Evolutionary conservation across 805 yeast species (phyloP), one percentile per base, ranked within the genome.

Genomic region (Saccharomycopsis selenospora): DNA sequence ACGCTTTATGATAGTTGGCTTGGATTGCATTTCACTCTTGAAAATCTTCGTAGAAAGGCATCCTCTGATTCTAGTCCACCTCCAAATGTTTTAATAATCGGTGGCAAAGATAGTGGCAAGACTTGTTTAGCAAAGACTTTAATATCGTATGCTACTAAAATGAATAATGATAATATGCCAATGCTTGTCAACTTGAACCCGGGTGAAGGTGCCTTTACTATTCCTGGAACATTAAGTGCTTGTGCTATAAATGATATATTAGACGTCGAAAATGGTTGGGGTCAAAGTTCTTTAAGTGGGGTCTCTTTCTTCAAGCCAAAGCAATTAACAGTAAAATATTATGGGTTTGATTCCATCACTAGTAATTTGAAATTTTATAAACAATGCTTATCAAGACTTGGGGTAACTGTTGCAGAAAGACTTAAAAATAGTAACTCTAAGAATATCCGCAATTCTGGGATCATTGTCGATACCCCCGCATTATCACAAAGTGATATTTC

Each of bases 211-310:
- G 81, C 80, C 1, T 80, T 81, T 55, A 67, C 85, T 0, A 70
- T 85, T 7, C 97, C 97, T 0, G 97, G 99, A 0, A 77, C 88
- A 3, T 53, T 93, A 3, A 73, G 89, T 0, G 96, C 96, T 0
- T 82, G 95, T 0, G 85, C 95, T 0, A 72, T 90, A 11, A 80
- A 89, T 40, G 96, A 87, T 59, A 67, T 80, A 36, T 69, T 90
- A 29, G 96, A 93, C 58, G 77, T 85, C 17, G 91, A 86, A 57
- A 74, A 77, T 18, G 75, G 76, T 1, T 84, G 95, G 69, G 96
- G 95, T 53, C 86, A 87, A 43, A 78, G 85, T 22, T 71, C 80
- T 52, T 78, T 89, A 0, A 80, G 86, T 8, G 93, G 95, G 40
- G 79, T 86, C 1, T 79, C 90, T 1, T 68, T 73, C 52, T 79